phyloP scores from a whole-genome alignment of 306 rosid genomes.

The Prunus mira region DNA sequence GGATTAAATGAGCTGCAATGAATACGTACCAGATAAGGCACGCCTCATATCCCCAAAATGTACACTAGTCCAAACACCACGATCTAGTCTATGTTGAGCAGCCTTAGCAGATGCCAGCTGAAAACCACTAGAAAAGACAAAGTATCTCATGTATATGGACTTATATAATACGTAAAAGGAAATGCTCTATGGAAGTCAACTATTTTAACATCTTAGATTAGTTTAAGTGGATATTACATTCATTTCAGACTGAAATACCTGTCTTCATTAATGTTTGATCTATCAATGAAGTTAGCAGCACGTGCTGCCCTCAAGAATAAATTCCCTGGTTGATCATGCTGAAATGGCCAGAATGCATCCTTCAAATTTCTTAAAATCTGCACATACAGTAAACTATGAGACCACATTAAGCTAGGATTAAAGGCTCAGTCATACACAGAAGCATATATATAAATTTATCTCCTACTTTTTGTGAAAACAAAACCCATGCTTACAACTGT shows the following conservation, averaged over 20 bases:
- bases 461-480: neutral
- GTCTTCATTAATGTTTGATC: slow-evolving; percentile 50
- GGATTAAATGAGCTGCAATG: neutral
- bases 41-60: slow-evolving; percentile 95
- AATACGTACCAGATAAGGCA: slow-evolving; percentile 65
- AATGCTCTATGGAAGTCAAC: neutral
- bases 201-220: neutral
- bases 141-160: neutral
- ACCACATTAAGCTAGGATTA: neutral
- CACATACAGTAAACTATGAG: slow-evolving; percentile 23
- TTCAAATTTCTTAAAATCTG: slow-evolving; percentile 80
- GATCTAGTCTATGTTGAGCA: slow-evolving; percentile 82
- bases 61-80: slow-evolving; percentile 93
- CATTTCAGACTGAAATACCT: slow-evolving; percentile 46
- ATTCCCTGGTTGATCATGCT: slow-evolving; percentile 54
- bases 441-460: neutral
- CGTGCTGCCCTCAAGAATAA: slow-evolving; percentile 84
- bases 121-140: slow-evolving; percentile 61
- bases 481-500: neutral
- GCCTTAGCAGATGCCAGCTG: slow-evolving; percentile 91
- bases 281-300: slow-evolving; percentile 72
- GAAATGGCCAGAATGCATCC: slow-evolving; percentile 91
- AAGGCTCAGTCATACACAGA: neutral
- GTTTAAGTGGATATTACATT: slow-evolving; percentile 15
- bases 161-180: neutral